Percentiles rank a stretch among this genome's conserved stretches.
These are phyloP conservation scores for Daldinia concentrica DNA, from an alignment of 495 filamentous ascomycete species.

Conservation along the genomic window DNA sequence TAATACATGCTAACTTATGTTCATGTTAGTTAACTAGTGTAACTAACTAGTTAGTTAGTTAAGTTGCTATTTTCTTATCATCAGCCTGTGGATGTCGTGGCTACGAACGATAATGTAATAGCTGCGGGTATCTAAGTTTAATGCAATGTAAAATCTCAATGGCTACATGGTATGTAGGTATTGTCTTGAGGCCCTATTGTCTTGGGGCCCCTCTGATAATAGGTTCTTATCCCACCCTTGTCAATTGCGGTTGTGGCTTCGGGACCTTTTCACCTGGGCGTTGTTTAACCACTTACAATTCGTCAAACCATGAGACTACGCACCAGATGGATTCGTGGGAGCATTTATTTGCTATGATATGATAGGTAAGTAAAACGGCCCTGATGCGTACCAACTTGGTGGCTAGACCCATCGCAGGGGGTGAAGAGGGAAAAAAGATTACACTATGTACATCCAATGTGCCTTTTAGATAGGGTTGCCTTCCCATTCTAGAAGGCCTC, in stretches of 20 bases:
- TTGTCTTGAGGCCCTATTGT: not conserved
- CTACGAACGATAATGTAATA: too few species aligned
- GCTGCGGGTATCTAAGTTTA: too few species aligned
- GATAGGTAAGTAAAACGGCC: not conserved
- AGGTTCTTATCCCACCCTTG: slow-evolving; percentile 10
- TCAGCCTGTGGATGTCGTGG: not conserved
- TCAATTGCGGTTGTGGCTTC: slow-evolving; percentile 26
- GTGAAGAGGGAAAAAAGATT: not conserved
- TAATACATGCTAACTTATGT: not conserved
- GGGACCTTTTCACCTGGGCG: slow-evolving; percentile 6
- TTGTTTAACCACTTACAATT: slow-evolving; percentile 25
- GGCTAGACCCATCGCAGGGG: not conserved
- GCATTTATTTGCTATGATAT: not conserved
- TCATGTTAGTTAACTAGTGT: not conserved
- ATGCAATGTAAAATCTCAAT: too few species aligned
- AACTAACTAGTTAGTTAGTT: not conserved
- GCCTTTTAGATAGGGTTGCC: slow-evolving; percentile 38
- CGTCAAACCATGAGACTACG: slow-evolving; percentile 20
- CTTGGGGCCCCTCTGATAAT: not conserved
- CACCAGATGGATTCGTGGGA: slow-evolving; percentile 2
- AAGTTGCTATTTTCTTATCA: slow-evolving; percentile 1
- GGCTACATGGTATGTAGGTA: too few species aligned
- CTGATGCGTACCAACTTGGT: not conserved
- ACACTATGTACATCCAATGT: not conserved
- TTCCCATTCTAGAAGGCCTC: slow-evolving; percentile 47